phyloP scores from a whole-genome alignment of 225 moss, liverwort and hornwort genomes.

The Physcomitrium patens region DNA sequence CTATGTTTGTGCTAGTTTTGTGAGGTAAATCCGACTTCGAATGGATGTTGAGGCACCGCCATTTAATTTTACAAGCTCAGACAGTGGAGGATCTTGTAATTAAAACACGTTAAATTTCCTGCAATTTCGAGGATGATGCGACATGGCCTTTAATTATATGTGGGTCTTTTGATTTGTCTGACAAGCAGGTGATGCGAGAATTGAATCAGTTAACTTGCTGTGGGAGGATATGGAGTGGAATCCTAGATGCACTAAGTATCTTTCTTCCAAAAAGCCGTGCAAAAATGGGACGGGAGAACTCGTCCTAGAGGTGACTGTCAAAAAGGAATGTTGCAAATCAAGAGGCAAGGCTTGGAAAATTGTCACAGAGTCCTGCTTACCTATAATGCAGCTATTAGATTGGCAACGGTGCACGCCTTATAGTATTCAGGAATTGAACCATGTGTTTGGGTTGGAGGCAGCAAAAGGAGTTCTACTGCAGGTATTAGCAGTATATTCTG shows the following conservation, averaged over 20 bases:
- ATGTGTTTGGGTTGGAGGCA: constrained; percentile 80
- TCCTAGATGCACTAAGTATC: constrained; percentile 39
- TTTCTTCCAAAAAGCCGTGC: constrained; percentile 19
- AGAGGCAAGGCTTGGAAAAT: constrained; percentile 69
- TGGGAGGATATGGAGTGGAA: constrained; percentile 79
- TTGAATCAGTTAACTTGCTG: constrained; percentile 63
- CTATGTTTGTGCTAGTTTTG: background rate
- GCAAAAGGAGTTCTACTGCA: constrained; percentile 63
- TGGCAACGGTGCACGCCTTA: constrained; percentile 89
- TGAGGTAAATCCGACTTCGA: constrained; percentile 12
- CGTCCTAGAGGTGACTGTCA: constrained; percentile 74
- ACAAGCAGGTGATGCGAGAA: constrained; percentile 66
- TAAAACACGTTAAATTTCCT: constrained; percentile 15
- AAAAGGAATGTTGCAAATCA: constrained; percentile 53
- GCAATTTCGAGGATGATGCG: constrained; percentile 23
- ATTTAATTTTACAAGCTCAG: background rate
- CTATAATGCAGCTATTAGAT: constrained; percentile 70
- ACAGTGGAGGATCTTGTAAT: constrained; percentile 1
- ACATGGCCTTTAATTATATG: background rate
- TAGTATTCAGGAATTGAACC: constrained; percentile 69
- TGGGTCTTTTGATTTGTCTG: constrained; percentile 25
- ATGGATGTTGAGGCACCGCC: background rate
- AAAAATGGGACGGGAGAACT: constrained; percentile 63
- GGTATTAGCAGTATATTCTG: constrained; percentile 43
- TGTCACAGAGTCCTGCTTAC: constrained; percentile 64